Evolutionary conservation across 768 basidiomycete genomes (phyloP), one percentile per base, ranked within the genome.

Genomic region (Tephrocybe sp.): DNA sequence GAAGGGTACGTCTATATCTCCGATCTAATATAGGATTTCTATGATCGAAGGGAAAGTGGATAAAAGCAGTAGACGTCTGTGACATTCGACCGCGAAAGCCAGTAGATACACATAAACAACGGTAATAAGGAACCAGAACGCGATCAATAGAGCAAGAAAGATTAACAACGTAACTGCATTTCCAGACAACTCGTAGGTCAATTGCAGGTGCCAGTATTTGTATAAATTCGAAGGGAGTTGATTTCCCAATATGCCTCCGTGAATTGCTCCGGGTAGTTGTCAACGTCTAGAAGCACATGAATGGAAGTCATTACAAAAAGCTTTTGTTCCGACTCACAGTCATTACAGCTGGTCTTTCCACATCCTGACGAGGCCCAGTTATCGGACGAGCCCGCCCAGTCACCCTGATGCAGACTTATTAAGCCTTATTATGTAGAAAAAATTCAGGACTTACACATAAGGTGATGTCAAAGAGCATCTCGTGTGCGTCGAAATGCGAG

Each of bases 231-330:
- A 31, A 89, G 64, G 14, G 77, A 74, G 57, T 80, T 79, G 64
- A 90, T 73, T 54, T 80, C 80, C 85, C 85, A 90, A 65, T 83
- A 89, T 1, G 87, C 84, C 14, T 85, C 71, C 10, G 53, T 35
- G 65, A 89, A 89, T 11, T 72, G 75, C 5, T 60, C 51, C 0
- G 88, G 86, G 56, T 83, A 76, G 53, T 79, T 75, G 62, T 80
- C 64, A 26, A 88, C 86, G 56, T 74, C 83, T 84, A 45, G 2
- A 44, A 26, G 47, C 42, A 23, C 40, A 49, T 26, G 4, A 22
- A 7, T 43, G 43, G 22, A 9, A 45, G 53, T 8, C 8, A 11
- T 36, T 12, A 36, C 8, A 16, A 38, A 30, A n/a, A 34, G 39
- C 5, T 3, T 4, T n/a, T 41, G 17, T 33, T 42, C 26, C 8